A percentile compares a stretch with the other conserved stretches of the same genome.
phyloP scores from a whole-genome alignment of 495 filamentous ascomycete species.

The Penicillium silybi region DNA sequence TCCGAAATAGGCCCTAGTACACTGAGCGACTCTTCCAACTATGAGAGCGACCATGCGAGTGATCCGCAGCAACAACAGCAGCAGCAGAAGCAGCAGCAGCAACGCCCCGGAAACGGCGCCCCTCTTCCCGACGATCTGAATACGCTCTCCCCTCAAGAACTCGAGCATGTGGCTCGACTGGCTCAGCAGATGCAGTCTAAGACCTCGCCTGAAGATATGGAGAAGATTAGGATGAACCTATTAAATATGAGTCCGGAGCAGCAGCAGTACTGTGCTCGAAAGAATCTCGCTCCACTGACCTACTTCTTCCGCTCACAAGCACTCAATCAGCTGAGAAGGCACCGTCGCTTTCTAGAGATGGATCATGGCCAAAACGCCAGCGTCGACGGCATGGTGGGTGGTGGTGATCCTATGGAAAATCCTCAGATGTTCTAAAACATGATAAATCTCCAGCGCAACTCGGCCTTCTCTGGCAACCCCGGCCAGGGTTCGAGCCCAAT shows the following conservation, averaged over 20 bases:
- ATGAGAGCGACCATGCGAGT: too few species aligned
- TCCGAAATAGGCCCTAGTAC: too few species aligned
- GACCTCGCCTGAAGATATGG: slow-evolving; percentile 40
- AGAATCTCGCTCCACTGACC: slow-evolving; percentile 44
- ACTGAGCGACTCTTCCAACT: too few species aligned
- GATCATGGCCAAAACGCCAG: slow-evolving; percentile 26
- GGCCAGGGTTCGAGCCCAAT: slow-evolving; percentile 44
- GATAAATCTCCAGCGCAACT: slow-evolving; percentile 43
- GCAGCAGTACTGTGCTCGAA: slow-evolving; percentile 34
- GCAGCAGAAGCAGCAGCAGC: slow-evolving; percentile 26
- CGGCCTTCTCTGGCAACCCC: slow-evolving; percentile 29
- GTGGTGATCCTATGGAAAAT: slow-evolving; percentile 38
- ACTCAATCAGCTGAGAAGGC: slow-evolving; percentile 32
- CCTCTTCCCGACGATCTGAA: slow-evolving; percentile 37
- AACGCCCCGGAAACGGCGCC: slow-evolving; percentile 27
- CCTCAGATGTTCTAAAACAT: slow-evolving; percentile 43
- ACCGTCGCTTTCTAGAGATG: slow-evolving; percentile 34
- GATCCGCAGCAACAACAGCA: slow-evolving; percentile 26
- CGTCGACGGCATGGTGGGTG: slow-evolving; percentile 33
- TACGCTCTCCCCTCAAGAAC: slow-evolving; percentile 36
- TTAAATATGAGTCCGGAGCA: slow-evolving; percentile 45
- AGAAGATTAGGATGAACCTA: slow-evolving; percentile 40
- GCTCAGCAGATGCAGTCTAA: slow-evolving; percentile 39
- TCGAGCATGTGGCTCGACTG: slow-evolving; percentile 40
- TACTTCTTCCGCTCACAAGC: slow-evolving; percentile 51